Base-by-base conservation (phyloP, 176 grass and related monocot species). In the Canna indica region DNA sequence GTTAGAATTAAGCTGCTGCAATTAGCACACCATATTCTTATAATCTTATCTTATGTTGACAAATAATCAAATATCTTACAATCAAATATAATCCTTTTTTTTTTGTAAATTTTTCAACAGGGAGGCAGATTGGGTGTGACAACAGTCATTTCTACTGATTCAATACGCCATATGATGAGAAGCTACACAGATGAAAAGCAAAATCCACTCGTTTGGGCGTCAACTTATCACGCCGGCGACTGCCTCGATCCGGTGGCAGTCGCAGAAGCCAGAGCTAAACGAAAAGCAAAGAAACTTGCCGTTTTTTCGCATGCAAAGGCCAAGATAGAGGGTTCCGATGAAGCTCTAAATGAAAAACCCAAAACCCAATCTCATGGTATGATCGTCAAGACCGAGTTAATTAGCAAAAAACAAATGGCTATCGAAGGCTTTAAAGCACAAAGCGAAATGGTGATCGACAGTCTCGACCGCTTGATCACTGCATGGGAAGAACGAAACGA, bases 131-230 rank as follows among this genome's bases (percentile, higher is more conserved):
- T 91, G 79, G 92, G 92, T 50, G 85, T 96, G 56, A 96, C 88
- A 3, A 96, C 83, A 45, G 91, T 96, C 22, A 72, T 97, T 73
- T 97, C 93, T 24, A 97, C 93, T 65, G 93, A 97, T 64, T 97
- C 93, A 42, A 87, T 97, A 68, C 81, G 93, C 22, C 93, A 97
- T 75, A 97, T 97, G 93, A 97, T 97, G 93, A 88, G 93, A 44
- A 84, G 93, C 64, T 97, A 90, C 76, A 79, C 78, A 38, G 83
- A 91, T 68, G 83, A 90, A 78, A 87, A 85, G 67, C 89, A 92
- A 85, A 90, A 85, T 59, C 88, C 88, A 5, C 88, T 97, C 68
- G 77, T 97, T 25, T 97, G 90, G 76, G 93, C 93, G 7, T 97
- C 93, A 76, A 97, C 93, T 47, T 97, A 97, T 79, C 88, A 97